Percentiles rank a stretch among this genome's conserved stretches.
phyloP scores from a whole-genome alignment of 2,329 filamentous ascomycete genomes.

The Colletotrichum spinosum region DNA sequence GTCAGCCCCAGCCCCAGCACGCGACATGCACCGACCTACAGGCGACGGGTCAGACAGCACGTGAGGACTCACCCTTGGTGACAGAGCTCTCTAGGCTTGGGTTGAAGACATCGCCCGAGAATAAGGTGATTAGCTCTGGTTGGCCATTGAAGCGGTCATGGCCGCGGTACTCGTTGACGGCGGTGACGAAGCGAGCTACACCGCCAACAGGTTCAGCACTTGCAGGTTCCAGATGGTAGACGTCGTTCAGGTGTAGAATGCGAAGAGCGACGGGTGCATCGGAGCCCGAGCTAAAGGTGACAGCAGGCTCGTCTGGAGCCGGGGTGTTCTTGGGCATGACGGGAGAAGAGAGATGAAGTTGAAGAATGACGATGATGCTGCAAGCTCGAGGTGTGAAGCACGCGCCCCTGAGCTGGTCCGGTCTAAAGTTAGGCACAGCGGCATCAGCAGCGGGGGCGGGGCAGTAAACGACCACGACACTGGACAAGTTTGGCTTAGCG shows the following conservation, averaged over 20 bases:
- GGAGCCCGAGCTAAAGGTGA: conserved; percentile 47
- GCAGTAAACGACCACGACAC: conserved; percentile 11
- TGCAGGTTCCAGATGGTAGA: conserved; percentile 84
- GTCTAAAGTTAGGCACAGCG: neutral
- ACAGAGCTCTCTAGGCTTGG: conserved; percentile 89
- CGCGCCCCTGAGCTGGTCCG: conserved; percentile 18
- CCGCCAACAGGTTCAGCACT: conserved; percentile 88
- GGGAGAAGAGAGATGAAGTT: conserved; percentile 20
- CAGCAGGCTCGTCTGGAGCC: conserved; percentile 34
- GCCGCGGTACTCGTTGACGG: conserved; percentile 80
- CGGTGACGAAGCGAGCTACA: conserved; percentile 81
- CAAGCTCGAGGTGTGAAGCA: neutral
- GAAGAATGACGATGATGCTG: conserved; percentile 1
- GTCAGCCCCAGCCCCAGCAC: neutral
- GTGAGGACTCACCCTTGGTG: conserved; percentile 74
- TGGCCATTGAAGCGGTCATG: conserved; percentile 71
- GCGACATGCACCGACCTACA: neutral
- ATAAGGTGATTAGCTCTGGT: conserved; percentile 79
- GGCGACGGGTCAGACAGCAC: neutral
- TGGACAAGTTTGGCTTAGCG: neutral
- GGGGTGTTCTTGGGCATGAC: conserved; percentile 36
- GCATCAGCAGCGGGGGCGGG: conserved; percentile 14
- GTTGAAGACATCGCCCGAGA: conserved; percentile 94
- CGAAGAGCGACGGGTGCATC: conserved; percentile 73
- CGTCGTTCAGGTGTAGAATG: conserved; percentile 93